Evolutionary conservation across 2,329 filamentous ascomycete species (phyloP), one percentile per base, ranked within the genome.

Genomic region (Colletotrichum trifolii): DNA sequence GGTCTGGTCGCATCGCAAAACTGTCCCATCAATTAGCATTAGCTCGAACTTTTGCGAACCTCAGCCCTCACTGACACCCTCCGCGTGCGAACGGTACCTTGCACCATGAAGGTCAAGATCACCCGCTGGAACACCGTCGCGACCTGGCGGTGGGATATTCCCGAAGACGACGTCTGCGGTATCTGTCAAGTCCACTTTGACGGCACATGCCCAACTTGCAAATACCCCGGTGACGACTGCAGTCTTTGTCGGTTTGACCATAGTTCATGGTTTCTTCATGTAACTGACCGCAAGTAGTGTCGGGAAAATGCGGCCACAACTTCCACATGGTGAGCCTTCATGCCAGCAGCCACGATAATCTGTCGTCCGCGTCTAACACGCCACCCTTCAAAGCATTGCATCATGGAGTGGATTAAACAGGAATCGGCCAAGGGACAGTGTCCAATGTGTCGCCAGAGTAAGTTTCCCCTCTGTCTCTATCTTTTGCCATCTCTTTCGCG

Each of bases 181-280:
- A 99, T 99, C 81, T 99, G 96, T 80, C 95, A 97, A 76, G 94
- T 97, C 68, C 92, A 97, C 73, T 99, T 98, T 76, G 96, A 99
- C 77, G 95, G 94, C 65, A 98, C 96, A 34, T 99, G 96, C 82
- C 94, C 96, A 50, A 96, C 94, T 60, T 99, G 96, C 89, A 97
- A 96, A 84, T 98, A 94, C 75, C 96, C 96, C 12, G 96, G 96
- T 63, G 96, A 99, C 73, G 94, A 97, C 75, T 99, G 96, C 80
- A 92, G 92, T 64, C 84, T 99, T 65, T 85, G 95, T 97, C 81
- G 77, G 90, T 82, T 38, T 66, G 57, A 4, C n/a, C 52, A 42
- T 36, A 17, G 10, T 9, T 15, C 17, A 4, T n/a, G 33, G 13
- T 39, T 15, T 6, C 13, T 10, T 40, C 13, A 34, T 15, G 43